These are phyloP conservation scores for Sphagnurus paluster DNA, from an alignment of 1,284 basidiomycete species.

Conservation along the genomic window DNA sequence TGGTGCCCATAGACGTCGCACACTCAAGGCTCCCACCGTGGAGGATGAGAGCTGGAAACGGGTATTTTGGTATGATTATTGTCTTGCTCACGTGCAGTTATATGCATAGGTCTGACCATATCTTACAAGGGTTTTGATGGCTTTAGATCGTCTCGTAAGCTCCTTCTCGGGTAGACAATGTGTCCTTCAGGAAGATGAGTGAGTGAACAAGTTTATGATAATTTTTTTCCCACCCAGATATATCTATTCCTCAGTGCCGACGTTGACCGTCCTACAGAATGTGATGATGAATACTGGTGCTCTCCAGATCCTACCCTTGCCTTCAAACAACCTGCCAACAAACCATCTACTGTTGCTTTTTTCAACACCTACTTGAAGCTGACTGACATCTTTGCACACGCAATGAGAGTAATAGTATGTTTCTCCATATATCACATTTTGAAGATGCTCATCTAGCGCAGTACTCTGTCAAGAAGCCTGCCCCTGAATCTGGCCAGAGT, in stretches of 20 bases:
- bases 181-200: slow-evolving; percentile 69
- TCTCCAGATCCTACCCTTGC: slow-evolving; percentile 37
- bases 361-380: slow-evolving; percentile 62
- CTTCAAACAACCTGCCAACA: slow-evolving; percentile 53
- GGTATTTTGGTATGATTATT: slow-evolving; percentile 56
- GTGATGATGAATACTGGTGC: slow-evolving; percentile 76
- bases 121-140: slow-evolving; percentile 42
- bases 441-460: slow-evolving; percentile 13
- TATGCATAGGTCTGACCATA: neutral
- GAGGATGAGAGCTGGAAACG: slow-evolving; percentile 71
- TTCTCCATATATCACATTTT: neutral
- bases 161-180: slow-evolving; percentile 64
- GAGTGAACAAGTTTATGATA: slow-evolving; percentile 17
- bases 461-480: slow-evolving; percentile 40
- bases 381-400: slow-evolving; percentile 61
- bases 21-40: slow-evolving; percentile 32
- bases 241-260: slow-evolving; percentile 48
- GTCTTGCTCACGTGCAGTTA: neutral
- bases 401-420: slow-evolving; percentile 58
- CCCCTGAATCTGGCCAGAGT: slow-evolving; percentile 24
- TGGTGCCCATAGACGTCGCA: slow-evolving; percentile 47
- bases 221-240: neutral
- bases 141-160: slow-evolving; percentile 52
- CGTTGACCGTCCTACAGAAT: slow-evolving; percentile 63
- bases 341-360: slow-evolving; percentile 51